Percentiles rank a stretch among this genome's conserved stretches.
Evolutionary conservation across 148 eudicot species (phyloP).

Genomic region (Fagopyrum tataricum): DNA sequence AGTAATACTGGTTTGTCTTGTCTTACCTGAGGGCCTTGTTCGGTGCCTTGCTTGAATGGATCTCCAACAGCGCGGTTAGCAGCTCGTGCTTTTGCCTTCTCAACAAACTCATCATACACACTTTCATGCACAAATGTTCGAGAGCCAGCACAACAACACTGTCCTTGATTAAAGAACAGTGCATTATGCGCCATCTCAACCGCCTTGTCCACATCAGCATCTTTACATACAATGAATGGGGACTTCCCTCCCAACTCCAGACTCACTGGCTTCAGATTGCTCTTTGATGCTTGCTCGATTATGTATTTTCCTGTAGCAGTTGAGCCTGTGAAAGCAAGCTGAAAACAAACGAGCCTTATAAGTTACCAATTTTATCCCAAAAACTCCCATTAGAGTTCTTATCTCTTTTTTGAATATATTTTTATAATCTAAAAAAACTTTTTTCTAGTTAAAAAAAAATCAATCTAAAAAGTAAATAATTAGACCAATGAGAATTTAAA

Average conservation of each 20-base stretch:
- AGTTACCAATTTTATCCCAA: no score
- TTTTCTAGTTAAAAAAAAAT: no score
- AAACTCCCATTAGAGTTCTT: no score
- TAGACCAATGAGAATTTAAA: no score
- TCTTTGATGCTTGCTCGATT: constrained; percentile 44
- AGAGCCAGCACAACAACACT: constrained; percentile 62
- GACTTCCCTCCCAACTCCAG: constrained; percentile 80
- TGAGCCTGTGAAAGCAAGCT: constrained; percentile 84
- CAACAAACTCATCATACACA: constrained; percentile 54
- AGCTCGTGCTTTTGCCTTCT: constrained; percentile 49
- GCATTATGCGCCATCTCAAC: constrained; percentile 73
- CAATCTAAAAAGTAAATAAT: no score
- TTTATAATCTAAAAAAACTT: no score
- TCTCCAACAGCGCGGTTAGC: constrained; percentile 47
- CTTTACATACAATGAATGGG: constrained; percentile 74
- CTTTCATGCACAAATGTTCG: constrained; percentile 63
- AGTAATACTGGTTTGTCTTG: no score
- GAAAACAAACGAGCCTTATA: constrained; percentile 14
- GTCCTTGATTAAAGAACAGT: constrained; percentile 73
- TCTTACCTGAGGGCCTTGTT: constrained; percentile 72
- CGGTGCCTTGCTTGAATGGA: constrained; percentile 49
- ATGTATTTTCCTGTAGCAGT: constrained; percentile 50
- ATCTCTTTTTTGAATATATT: no score
- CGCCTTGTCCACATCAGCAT: constrained; percentile 70
- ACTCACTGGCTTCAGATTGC: constrained; percentile 75